Base-by-base conservation (phyloP, 225 moss, liverwort and hornwort genomes). In the Sphagnum contortum region DNA sequence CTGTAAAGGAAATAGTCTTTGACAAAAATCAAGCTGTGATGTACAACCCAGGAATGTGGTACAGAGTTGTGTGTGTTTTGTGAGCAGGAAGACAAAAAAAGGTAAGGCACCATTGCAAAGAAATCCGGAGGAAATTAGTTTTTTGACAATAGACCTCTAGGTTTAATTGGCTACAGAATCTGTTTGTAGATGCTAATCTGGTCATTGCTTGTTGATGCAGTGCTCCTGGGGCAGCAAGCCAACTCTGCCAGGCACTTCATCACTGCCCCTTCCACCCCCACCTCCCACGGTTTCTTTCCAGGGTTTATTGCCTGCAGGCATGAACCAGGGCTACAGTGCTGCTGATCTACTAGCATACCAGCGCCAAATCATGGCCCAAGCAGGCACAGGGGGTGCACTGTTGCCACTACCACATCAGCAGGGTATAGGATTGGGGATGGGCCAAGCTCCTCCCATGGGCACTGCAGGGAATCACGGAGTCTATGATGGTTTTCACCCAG, bases 221-320 rank as follows among this genome's bases (percentile, higher is more conserved):
- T 87, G 86, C 62, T 87, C 86, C 2, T 87, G 86, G 86, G 86
- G 86, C 57, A 83, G 80, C 75, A 87, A 83, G 69, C 86, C 86
- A 49, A 87, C 86, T 3, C 62, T 73, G 51, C 83, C 80, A 60
- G 86, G 86, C 11, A 71, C 80, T 2, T 77, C 75, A 9, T 80
- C 73, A 45, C 74, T 57, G 57, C 71, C 86, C 45, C 82, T 87
- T 46, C 83, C 83, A 7, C 80, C 77, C 48, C 86, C 83, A 2
- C 83, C 80, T 71, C 80, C 83, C 69, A 62, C 73, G 2, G 77
- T 72, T n/a, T 64, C 75, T 49, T 86, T 80, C 55, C 82, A 83
- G 55, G 80, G 80, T 51, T 66, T 80, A 11, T 75, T 83, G 66
- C 66, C 77, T 48, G 75, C 74, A 57, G 71, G 77, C 44, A 60